phyloP scores from a whole-genome alignment of 2,329 filamentous ascomycete genomes.

The Epichloe gansuensis region DNA sequence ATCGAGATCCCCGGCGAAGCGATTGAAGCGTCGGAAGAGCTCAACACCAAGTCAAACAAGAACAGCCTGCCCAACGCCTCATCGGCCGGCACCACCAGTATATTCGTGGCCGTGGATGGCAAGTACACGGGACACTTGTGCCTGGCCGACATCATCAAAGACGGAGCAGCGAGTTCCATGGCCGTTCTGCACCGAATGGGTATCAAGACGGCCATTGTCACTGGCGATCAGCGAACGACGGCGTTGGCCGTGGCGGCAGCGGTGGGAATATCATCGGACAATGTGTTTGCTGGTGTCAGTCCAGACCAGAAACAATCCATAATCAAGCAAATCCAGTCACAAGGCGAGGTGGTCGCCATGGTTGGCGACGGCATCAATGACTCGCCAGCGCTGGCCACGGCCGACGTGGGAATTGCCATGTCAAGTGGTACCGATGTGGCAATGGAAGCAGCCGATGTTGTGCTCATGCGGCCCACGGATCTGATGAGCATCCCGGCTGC shows the following conservation, averaged over 20 bases:
- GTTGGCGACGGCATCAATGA: constrained; percentile 98
- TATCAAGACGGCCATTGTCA: constrained; percentile 82
- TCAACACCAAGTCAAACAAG: constrained; percentile 34
- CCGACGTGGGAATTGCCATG: constrained; percentile 87
- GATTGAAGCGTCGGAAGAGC: constrained; percentile 49
- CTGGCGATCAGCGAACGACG: constrained; percentile 78
- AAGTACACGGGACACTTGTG: constrained; percentile 71
- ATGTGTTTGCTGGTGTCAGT: constrained; percentile 78
- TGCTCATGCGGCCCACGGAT: constrained; percentile 86
- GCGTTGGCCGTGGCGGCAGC: constrained; percentile 71
- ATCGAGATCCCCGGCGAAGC: constrained; percentile 54
- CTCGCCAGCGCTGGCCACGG: constrained; percentile 84
- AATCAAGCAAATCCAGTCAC: constrained; percentile 60
- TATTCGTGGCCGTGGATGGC: constrained; percentile 80
- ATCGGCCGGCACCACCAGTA: constrained; percentile 63
- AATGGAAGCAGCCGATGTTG: constrained; percentile 92
- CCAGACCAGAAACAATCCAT: constrained; percentile 87
- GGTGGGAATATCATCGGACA: constrained; percentile 64
- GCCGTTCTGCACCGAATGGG: constrained; percentile 73
- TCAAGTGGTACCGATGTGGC: constrained; percentile 89
- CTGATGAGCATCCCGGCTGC: constrained; percentile 87
- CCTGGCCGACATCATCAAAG: constrained; percentile 84
- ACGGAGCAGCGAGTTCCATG: constrained; percentile 69
- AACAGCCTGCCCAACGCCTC: constrained; percentile 18
- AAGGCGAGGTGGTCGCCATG: constrained; percentile 80